Evolutionary conservation across 805 yeast genomes (phyloP), one percentile per base, ranked within the genome.

Genomic region (Zygoascus flipseniorum): DNA sequence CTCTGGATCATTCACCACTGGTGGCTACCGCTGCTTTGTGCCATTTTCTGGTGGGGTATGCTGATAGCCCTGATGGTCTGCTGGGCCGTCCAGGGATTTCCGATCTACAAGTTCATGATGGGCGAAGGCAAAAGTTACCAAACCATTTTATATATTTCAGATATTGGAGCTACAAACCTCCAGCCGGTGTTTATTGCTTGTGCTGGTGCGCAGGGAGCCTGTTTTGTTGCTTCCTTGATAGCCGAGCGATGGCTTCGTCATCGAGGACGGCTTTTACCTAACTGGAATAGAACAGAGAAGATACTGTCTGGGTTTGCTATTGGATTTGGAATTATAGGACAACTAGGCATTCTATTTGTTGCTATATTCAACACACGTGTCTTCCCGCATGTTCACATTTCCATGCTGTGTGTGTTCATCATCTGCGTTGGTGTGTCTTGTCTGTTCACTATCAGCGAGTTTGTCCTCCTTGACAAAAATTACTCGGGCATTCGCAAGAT

Each of bases 11-110:
- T 65, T 41, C 68, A 62, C 47, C 67, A 68, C 56, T 72, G 73
- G 73, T 59, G 69, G 56, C 59, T 89, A 39, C 97, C 97, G 2
- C 68, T 89, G 44, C 62, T 82, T 1, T 78, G 88, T 1, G 70
- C 80, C 51, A 67, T 82, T 1, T 83, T 82, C 14, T 90, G 97
- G 97, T 86, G 89, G 81, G 96, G 86, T 2, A 87, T 89, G 96
- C 77, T 90, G 10, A 82, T 85, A 4, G 87, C 96, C 5, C 72
- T 92, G 78, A 64, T 90, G 58, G 67, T 76, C 1, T 78, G 82
- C 59, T 90, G 97, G 97, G 79, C 85, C 1, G 76, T 73, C 2
- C 88, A 87, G 63, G 97, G 96, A 1, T 28, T 60, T 50, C 48
- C 37, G 14, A 28, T 49, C 13, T 48, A 48, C 19, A 14, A 14